Percentiles rank a stretch among this genome's conserved stretches.
These are phyloP conservation scores for Tricholoma sp. DNA, from an alignment of 768 basidiomycete genomes.

Conservation along the genomic window DNA sequence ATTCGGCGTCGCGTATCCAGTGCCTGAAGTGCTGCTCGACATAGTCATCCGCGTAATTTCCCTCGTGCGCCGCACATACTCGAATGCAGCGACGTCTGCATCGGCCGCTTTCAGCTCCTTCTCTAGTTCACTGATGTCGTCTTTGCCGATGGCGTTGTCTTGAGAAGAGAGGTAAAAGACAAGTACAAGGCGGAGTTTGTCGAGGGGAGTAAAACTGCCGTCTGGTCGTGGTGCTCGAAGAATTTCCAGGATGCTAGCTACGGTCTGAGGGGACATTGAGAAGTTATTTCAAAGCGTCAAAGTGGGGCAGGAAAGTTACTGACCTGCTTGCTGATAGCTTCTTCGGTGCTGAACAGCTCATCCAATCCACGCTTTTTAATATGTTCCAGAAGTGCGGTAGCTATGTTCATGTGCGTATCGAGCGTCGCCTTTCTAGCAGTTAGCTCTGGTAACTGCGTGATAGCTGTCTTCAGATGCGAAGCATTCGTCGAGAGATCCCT, in stretches of 20 bases:
- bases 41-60: constrained; percentile 93
- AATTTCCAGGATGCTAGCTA: constrained; percentile 77
- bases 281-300: not conserved
- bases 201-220: constrained; percentile 61
- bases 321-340: constrained; percentile 83
- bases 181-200: constrained; percentile 92
- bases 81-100: constrained; percentile 77
- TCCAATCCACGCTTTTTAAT: constrained; percentile 95
- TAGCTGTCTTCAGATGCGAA: constrained; percentile 91
- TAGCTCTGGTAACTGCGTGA: constrained; percentile 93
- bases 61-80: constrained; percentile 86
- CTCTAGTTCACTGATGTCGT: constrained; percentile 85
- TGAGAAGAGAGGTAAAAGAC: constrained; percentile 90
- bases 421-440: constrained; percentile 95
- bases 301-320: constrained; percentile 6
- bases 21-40: constrained; percentile 47
- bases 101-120: constrained; percentile 80
- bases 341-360: constrained; percentile 96
- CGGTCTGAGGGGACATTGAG: constrained; percentile 42
- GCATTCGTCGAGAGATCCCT: constrained; percentile 93
- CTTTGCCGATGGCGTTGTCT: constrained; percentile 77
- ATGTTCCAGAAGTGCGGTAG: constrained; percentile 88
- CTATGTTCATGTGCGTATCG: constrained; percentile 99
- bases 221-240: constrained; percentile 70
- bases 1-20: constrained; percentile 62